Percentiles rank a stretch among this genome's conserved stretches.
phyloP scores from a whole-genome alignment of 768 basidiomycete species.

The Xerocomus potaroensis region DNA sequence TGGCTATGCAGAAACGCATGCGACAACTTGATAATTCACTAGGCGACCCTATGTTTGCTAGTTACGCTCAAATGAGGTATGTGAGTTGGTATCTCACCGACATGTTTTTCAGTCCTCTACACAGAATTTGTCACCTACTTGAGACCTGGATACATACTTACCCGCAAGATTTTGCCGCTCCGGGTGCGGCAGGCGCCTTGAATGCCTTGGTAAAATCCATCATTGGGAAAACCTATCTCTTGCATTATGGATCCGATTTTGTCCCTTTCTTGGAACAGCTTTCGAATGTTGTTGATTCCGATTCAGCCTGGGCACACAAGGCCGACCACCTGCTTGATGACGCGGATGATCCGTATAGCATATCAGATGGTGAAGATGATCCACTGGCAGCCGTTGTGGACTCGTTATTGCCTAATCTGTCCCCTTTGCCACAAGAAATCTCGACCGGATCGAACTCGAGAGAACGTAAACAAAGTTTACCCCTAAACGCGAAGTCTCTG shows the following conservation, averaged over 20 bases:
- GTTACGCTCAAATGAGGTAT: constrained; percentile 85
- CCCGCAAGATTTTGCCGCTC: constrained; percentile 76
- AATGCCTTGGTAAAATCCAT: constrained; percentile 75
- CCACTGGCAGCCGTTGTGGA: constrained; percentile 28
- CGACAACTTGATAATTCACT: constrained; percentile 67
- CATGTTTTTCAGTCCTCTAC: constrained; percentile 1
- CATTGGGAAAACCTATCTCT: constrained; percentile 71
- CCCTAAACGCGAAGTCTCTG: constrained; percentile 45
- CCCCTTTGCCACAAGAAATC: constrained; percentile 21
- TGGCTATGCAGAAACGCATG: constrained; percentile 87
- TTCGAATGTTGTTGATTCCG: constrained; percentile 59
- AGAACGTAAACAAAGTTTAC: constrained; percentile 69
- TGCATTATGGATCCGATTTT: constrained; percentile 83
- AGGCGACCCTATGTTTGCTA: constrained; percentile 81
- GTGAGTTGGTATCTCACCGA: constrained; percentile 1
- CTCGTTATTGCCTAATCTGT: constrained; percentile 25
- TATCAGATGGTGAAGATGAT: constrained; percentile 53
- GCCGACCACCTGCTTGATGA: constrained; percentile 53
- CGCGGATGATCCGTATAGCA: constrained; percentile 56
- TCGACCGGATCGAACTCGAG: constrained; percentile 32
- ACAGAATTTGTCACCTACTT: constrained; percentile 74
- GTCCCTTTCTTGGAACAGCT: constrained; percentile 74
- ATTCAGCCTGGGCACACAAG: constrained; percentile 72
- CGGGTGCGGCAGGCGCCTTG: constrained; percentile 67
- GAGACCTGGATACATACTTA: constrained; percentile 76